Base-by-base conservation (phyloP, 768 basidiomycete species). In the Neoboletus subvelutipes region DNA sequence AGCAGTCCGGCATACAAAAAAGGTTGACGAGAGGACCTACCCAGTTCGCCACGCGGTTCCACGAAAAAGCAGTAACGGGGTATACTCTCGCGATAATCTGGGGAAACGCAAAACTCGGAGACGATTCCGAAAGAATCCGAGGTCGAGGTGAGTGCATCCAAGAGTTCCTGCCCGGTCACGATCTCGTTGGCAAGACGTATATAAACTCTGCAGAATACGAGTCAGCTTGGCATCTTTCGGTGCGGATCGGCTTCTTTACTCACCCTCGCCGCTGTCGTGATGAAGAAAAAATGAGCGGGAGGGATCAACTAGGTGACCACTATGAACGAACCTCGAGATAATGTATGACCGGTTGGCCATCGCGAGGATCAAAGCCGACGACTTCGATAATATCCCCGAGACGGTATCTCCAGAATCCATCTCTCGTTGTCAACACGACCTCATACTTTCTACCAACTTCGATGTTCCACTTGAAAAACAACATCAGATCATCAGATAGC, bases 331-430 rank as follows among this genome's bases (percentile, higher is more conserved):
- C 67, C 64, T 64, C 62, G 20, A 68, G 20, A 51, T 68, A 64
- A 49, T 51, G 64, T 55, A 68, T 59, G 24, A 67, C 37, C 6
- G 61, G 60, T 28, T 67, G 57, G 6, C 61, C 67, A 47, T 65
- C 60, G 13, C 55, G 52, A 24, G 59, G 58, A 54, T 67, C 65
- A 57, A 67, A 69, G 1, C 69, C 62, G 2, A 59, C 56, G 9
- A 62, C 53, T 17, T 68, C 57, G 18, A 67, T 28, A n/a, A 65
- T 47, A 36, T 71, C 63, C 12, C 58, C 57, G 11, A 67, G 53
- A 49, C 62, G 61, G 34, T 65, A 60, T 34, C 68, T 56, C 67
- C 67, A 64, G 5, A 71, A 48, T 22, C 63, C 61, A 37, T 69
- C 65, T 50, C 64, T 67, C 46, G 63, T 69, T 2, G 67, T 69